Base-by-base conservation (phyloP, 2,329 filamentous ascomycete genomes). In the Drechmeria coniospora region DNA sequence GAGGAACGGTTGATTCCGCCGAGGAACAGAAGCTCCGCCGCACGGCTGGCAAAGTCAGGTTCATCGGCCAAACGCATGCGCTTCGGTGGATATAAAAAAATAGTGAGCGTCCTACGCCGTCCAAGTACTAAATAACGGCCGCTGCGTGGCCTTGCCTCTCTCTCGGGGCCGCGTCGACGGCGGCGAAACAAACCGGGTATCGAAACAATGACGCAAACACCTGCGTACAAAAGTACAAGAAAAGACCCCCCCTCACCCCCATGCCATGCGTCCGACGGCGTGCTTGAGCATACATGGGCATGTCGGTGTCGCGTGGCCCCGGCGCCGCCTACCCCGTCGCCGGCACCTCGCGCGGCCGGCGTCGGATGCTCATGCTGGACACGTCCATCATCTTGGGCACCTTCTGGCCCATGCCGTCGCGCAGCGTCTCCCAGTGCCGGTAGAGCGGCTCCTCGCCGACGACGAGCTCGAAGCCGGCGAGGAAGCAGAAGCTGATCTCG, bases 401-500 rank as follows among this genome's bases (percentile, higher is more conserved):
- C 12, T 39, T 37, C 26, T 40, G 40, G 0, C 43, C 37, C 21
- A 41, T 43, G 5, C 50, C 47, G 6, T 45, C 41, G 14, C 43
- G 42, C 21, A 58, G 32, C 10, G 42, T 35, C 25, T 46, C 37
- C 39, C 49, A 56, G 30, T 58, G 55, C 22, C 38, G 35, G 19
- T 41, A 36, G 29, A 57, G 30, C 13, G 36, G 31, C 23, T 46
- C 44, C 25, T 53, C 49, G 5, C 42, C 43, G 4, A 58, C 65
- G 4, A 82, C 74, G 21, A 92, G 61, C 42, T 87, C 79, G 46
- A 92, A 92, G 28, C 83, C 76, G n/a, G 77, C 74, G 32, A 92
- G 56, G 48, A 84, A 87, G 53, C 80, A 86, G 46, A 87, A 87
- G 43, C 79, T 84, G 35, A 95, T 80, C 59, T 95, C 90, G 23